A percentile compares a stretch with the other conserved stretches of the same genome.
Evolutionary conservation across 345 rosid genomes (phyloP).

Genomic region (Viola odorata): DNA sequence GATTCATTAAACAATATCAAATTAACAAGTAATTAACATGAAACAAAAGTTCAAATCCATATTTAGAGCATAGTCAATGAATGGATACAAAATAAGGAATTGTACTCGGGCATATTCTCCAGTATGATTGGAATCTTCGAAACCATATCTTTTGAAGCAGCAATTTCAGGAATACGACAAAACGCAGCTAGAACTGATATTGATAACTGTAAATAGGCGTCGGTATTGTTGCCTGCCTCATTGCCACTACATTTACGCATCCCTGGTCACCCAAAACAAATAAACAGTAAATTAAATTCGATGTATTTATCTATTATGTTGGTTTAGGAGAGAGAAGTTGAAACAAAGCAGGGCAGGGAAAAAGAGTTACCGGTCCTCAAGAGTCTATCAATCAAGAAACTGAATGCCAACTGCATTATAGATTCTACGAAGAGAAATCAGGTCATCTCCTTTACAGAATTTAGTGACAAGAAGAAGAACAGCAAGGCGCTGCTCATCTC

Average conservation of each 20-base stretch:
- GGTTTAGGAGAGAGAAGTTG: no score
- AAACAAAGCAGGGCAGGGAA: background rate
- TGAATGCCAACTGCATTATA: constrained; percentile 60
- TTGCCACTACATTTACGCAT: constrained; percentile 41
- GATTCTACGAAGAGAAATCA: constrained; percentile 42
- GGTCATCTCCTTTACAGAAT: constrained; percentile 58
- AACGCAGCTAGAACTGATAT: constrained; percentile 73
- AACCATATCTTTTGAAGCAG: constrained; percentile 66
- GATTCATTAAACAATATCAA: background rate
- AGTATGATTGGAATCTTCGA: constrained; percentile 59
- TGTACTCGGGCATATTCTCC: constrained; percentile 54
- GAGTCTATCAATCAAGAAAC: constrained; percentile 70
- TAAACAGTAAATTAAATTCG: no score
- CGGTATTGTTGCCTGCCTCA: constrained; percentile 42
- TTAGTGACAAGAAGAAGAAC: constrained; percentile 81
- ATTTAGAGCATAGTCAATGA: background rate
- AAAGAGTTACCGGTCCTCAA: constrained; percentile 57
- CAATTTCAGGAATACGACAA: constrained; percentile 67
- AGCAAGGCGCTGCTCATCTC: constrained; percentile 92
- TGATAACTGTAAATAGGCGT: constrained; percentile 69
- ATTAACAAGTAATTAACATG: background rate
- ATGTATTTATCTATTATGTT: no score
- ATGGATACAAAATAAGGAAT: background rate
- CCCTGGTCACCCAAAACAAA: constrained; percentile 25
- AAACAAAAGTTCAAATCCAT: background rate